These are phyloP conservation scores for Spathaspora passalidarum DNA, from an alignment of 805 yeast species.

Conservation along the genomic window DNA sequence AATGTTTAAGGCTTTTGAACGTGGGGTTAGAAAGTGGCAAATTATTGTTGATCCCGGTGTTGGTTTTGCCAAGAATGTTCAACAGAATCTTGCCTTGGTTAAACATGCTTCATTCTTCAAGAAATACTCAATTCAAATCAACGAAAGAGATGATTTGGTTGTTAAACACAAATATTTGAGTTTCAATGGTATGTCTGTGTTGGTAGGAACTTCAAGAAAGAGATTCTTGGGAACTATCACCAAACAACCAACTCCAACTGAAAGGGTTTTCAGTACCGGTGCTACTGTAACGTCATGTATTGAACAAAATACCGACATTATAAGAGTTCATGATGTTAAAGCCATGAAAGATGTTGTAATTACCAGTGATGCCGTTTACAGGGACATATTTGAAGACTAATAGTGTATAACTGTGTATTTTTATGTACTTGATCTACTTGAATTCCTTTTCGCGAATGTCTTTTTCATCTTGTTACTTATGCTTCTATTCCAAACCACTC, in stretches of 20 bases:
- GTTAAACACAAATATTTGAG: constrained; percentile 28
- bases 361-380: constrained; percentile 74
- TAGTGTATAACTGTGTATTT: neutral
- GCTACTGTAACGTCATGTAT: constrained; percentile 73
- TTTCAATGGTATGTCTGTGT: constrained; percentile 58
- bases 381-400: constrained; percentile 14
- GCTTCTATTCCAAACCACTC: constrained; percentile 63
- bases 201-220: constrained; percentile 89
- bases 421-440: constrained; percentile 1
- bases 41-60: constrained; percentile 90
- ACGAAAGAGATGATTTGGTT: constrained; percentile 12
- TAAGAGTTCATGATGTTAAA: constrained; percentile 82
- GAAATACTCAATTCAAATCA: constrained; percentile 37
- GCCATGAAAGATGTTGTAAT: constrained; percentile 45
- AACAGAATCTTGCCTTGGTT: constrained; percentile 67
- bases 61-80: constrained; percentile 87
- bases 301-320: constrained; percentile 71
- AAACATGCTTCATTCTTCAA: constrained; percentile 49
- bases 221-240: constrained; percentile 77
- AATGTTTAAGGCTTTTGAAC: constrained; percentile 51
- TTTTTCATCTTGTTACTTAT: constrained; percentile 53
- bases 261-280: constrained; percentile 74
- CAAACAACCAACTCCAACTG: constrained; percentile 50
- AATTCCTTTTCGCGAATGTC: constrained; percentile 19
- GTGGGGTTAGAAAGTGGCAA: constrained; percentile 86